These are phyloP conservation scores for Phytopythium vexans DNA, from an alignment of 352 stramenopile genomes.

Conservation along the genomic window DNA sequence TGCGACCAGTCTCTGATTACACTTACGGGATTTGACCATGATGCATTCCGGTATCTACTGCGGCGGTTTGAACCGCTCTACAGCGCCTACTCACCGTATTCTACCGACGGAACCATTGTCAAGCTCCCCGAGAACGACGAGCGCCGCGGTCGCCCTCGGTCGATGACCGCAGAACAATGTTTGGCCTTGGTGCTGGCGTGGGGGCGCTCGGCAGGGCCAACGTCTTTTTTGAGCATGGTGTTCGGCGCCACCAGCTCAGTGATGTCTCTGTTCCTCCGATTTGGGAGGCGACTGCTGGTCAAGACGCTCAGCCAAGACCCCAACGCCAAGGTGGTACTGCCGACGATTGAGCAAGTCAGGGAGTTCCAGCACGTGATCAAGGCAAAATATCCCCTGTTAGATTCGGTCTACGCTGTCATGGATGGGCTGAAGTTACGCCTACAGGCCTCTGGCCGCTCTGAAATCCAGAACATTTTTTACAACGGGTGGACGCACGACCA, in stretches of 20 bases:
- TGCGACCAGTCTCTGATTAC: slow-evolving; percentile 1
- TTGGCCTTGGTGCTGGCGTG: not conserved
- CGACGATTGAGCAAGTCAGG: too few species aligned
- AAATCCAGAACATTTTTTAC: slow-evolving; percentile 19
- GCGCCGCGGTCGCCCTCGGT: not conserved
- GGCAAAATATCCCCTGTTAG: not conserved
- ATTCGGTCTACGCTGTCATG: slow-evolving; percentile 2
- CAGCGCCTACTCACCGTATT: not conserved
- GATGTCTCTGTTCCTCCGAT: not conserved
- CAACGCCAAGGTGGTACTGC: too few species aligned
- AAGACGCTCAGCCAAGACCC: not conserved
- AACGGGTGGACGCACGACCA: too few species aligned
- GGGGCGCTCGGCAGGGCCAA: not conserved
- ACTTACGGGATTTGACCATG: slow-evolving; percentile 1
- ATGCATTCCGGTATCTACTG: not conserved
- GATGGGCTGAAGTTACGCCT: slow-evolving; percentile 28
- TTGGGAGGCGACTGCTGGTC: not conserved
- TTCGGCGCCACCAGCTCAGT: not conserved
- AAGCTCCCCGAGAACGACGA: not conserved
- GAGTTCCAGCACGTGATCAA: not conserved
- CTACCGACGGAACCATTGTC: too few species aligned
- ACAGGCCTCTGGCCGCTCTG: slow-evolving; percentile 2
- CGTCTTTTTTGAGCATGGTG: slow-evolving; percentile 1
- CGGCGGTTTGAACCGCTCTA: not conserved
- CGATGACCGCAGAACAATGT: not conserved